phyloP scores from a whole-genome alignment of 2,329 filamentous ascomycete genomes.

The Alternaria incomplexa region DNA sequence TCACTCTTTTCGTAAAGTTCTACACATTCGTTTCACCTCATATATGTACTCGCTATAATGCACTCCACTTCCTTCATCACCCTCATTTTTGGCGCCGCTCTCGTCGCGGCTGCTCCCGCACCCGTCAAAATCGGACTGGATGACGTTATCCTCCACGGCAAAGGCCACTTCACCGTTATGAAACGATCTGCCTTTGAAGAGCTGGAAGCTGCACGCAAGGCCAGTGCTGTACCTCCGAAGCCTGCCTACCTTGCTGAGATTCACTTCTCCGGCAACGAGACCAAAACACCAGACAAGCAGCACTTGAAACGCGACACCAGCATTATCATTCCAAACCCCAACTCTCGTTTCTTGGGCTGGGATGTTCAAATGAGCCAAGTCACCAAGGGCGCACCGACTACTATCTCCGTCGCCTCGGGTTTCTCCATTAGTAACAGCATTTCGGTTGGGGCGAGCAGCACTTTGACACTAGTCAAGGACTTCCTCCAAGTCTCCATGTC shows the following conservation, averaged over 20 bases:
- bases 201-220: constrained; percentile 21
- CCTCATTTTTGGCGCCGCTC: constrained; percentile 19
- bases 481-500: constrained; percentile 31
- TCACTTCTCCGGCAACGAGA: constrained; percentile 18
- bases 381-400: constrained; percentile 36
- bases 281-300: background rate
- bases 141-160: constrained; percentile 36
- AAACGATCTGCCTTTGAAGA: constrained; percentile 30
- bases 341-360: constrained; percentile 47
- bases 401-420: constrained; percentile 42
- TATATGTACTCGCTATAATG: constrained; percentile 15
- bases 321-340: constrained; percentile 27
- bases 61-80: constrained; percentile 20
- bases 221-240: constrained; percentile 20
- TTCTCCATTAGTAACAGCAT: constrained; percentile 46
- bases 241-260: constrained; percentile 23
- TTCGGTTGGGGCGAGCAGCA: constrained; percentile 22
- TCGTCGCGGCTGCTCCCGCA: constrained; percentile 23
- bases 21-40: constrained; percentile 6
- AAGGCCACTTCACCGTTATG: constrained; percentile 29
- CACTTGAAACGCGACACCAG: constrained; percentile 19
- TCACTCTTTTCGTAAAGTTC: background rate
- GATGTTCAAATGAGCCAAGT: constrained; percentile 49
- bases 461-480: constrained; percentile 31
- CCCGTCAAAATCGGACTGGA: constrained; percentile 24